phyloP scores from a whole-genome alignment of 306 rosid species.

The Cajanus cajan region DNA sequence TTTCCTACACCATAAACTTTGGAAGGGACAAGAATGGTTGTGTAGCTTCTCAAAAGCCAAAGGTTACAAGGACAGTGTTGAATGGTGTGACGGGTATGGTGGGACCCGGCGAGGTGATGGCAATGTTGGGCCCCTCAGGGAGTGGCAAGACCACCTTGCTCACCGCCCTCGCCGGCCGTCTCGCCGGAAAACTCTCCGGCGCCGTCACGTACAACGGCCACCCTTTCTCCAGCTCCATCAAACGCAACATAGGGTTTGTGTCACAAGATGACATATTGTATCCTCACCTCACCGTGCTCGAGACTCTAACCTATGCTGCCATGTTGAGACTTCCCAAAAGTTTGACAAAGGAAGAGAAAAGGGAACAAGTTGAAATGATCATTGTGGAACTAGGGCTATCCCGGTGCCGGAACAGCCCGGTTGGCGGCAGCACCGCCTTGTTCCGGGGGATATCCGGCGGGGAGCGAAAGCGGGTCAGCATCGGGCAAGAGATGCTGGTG shows the following conservation, averaged over 20 bases:
- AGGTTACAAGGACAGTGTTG: constrained; percentile 36
- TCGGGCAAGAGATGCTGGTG: constrained; percentile 72
- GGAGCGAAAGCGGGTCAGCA: constrained; percentile 68
- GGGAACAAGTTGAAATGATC: constrained; percentile 50
- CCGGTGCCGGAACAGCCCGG: constrained; percentile 42
- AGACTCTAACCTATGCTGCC: constrained; percentile 62
- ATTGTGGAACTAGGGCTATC: constrained; percentile 52
- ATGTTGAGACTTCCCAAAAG: constrained; percentile 55
- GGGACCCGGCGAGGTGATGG: constrained; percentile 63
- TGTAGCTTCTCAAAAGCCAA: constrained; percentile 30
- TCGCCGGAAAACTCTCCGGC: constrained; percentile 53
- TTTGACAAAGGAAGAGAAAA: constrained; percentile 48
- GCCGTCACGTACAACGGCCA: constrained; percentile 52
- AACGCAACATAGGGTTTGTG: constrained; percentile 64
- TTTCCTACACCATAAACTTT: constrained; percentile 40
- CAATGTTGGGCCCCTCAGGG: constrained; percentile 83
- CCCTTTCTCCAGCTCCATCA: constrained; percentile 50
- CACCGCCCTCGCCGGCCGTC: constrained; percentile 59
- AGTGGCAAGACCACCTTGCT: constrained; percentile 75
- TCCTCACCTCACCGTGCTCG: constrained; percentile 65
- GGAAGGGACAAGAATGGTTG: constrained; percentile 26
- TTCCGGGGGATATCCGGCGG: constrained; percentile 65
- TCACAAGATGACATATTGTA: constrained; percentile 67
- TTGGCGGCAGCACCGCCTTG: constrained; percentile 51
- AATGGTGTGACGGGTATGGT: constrained; percentile 59